These are phyloP conservation scores for Luffa acutangula DNA, from an alignment of 306 rosid genomes.

Conservation along the genomic window DNA sequence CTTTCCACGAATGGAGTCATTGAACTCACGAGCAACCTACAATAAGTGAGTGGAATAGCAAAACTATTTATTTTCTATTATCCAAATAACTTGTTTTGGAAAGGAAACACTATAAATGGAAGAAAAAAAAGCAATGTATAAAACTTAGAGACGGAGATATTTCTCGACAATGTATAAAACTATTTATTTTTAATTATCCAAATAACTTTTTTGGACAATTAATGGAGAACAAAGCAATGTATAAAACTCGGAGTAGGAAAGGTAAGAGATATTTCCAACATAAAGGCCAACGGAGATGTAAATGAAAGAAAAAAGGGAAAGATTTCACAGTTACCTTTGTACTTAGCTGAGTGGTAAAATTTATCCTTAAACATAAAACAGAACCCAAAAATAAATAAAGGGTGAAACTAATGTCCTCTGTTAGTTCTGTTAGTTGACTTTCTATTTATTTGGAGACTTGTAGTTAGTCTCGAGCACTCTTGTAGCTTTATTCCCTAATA, in stretches of 20 bases:
- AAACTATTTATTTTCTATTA: neutral
- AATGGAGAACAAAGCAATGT: neutral
- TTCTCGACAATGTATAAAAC: neutral
- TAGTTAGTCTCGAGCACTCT: no score
- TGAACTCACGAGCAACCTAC: constrained; percentile 50
- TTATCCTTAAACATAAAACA: no score
- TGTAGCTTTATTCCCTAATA: no score
- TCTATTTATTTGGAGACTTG: no score
- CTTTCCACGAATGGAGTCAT: constrained; percentile 26
- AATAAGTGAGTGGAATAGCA: neutral
- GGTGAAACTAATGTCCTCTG: no score
- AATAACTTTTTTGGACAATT: neutral
- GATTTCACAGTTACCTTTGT: neutral
- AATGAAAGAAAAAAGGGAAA: neutral
- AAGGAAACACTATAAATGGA: neutral
- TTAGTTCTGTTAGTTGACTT: no score
- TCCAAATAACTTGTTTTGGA: neutral
- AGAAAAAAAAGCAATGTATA: neutral
- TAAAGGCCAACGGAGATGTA: neutral
- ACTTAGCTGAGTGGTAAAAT: neutral
- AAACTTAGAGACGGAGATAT: neutral
- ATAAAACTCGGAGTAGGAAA: neutral
- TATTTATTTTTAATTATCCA: neutral
- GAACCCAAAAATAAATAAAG: no score
- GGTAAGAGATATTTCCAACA: neutral